Evolutionary conservation across 2,329 filamentous ascomycete species (phyloP).

Genomic region (Penicillium sclerotigenum): DNA sequence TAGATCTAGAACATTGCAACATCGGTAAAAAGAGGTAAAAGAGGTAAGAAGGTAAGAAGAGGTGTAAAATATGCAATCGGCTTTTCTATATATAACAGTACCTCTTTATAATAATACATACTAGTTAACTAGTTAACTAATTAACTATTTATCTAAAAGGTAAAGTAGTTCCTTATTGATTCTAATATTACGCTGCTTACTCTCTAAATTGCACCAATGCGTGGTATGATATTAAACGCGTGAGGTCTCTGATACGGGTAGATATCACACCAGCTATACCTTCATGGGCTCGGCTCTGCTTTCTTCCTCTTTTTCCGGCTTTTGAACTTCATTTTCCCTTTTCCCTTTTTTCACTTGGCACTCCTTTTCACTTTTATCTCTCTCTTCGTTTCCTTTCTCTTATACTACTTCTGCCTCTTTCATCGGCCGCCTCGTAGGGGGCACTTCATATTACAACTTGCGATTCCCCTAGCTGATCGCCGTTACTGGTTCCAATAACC

Average conservation of each 20-base stretch:
- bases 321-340: constrained; percentile 11
- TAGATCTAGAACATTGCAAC: no score
- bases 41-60: no score
- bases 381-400: constrained; percentile 4
- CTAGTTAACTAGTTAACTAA: no score
- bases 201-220: not conserved
- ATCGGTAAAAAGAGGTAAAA: no score
- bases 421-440: constrained; percentile 19
- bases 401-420: constrained; percentile 7
- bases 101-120: no score
- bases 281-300: constrained; percentile 17
- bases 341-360: constrained; percentile 11
- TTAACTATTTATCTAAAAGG: no score
- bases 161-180: no score
- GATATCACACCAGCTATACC: constrained; percentile 20
- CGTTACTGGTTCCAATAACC: not conserved
- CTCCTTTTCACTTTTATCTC: constrained; percentile 6
- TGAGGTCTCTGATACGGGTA: constrained; percentile 18
- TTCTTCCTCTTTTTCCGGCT: constrained; percentile 13
- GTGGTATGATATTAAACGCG: constrained; percentile 8
- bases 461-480: not conserved
- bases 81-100: no score
- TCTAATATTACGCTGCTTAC: not conserved
- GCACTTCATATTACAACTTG: constrained; percentile 7
- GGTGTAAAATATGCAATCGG: no score